Percentiles rank a stretch among this genome's conserved stretches.
phyloP scores from a whole-genome alignment of 192 early-diverging fungal species.

The Umbelopsis sp. region DNA sequence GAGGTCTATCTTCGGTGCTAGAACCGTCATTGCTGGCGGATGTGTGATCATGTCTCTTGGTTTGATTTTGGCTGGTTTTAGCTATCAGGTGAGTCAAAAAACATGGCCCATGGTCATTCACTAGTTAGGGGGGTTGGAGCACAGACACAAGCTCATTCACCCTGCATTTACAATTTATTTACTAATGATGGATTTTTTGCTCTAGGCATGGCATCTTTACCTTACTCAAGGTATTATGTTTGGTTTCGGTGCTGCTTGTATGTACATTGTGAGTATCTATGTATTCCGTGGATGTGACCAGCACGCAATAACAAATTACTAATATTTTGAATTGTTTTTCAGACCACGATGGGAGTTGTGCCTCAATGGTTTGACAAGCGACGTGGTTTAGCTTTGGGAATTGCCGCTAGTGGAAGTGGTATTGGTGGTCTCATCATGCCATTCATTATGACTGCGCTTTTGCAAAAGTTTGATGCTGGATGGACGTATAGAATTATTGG shows the following conservation, averaged over 20 bases:
- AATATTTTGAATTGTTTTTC: background rate
- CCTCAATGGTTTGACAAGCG: slow-evolving; percentile 71
- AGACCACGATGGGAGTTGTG: slow-evolving; percentile 26
- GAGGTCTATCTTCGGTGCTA: background rate
- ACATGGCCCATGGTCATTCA: too few species aligned
- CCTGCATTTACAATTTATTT: background rate
- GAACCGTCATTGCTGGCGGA: background rate
- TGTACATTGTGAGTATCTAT: slow-evolving; percentile 32
- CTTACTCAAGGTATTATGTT: slow-evolving; percentile 48
- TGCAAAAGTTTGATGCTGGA: slow-evolving; percentile 49
- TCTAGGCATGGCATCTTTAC: slow-evolving; percentile 47
- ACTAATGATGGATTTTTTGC: background rate
- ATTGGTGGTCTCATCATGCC: slow-evolving; percentile 71
- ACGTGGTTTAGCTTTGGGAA: slow-evolving; percentile 69
- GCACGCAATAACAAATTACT: too few species aligned
- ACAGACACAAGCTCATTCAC: background rate
- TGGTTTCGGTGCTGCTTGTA: slow-evolving; percentile 35
- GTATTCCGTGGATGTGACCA: too few species aligned
- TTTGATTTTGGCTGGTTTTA: slow-evolving; percentile 25
- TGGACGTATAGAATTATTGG: slow-evolving; percentile 42
- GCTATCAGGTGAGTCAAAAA: slow-evolving; percentile 18
- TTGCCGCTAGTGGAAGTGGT: slow-evolving; percentile 74
- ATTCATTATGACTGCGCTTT: slow-evolving; percentile 56
- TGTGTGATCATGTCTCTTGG: slow-evolving; percentile 13
- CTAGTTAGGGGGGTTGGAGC: background rate